Conservation (phyloP, 139 green algal genomes). For the Edaphochlamys debaryana region DNA sequence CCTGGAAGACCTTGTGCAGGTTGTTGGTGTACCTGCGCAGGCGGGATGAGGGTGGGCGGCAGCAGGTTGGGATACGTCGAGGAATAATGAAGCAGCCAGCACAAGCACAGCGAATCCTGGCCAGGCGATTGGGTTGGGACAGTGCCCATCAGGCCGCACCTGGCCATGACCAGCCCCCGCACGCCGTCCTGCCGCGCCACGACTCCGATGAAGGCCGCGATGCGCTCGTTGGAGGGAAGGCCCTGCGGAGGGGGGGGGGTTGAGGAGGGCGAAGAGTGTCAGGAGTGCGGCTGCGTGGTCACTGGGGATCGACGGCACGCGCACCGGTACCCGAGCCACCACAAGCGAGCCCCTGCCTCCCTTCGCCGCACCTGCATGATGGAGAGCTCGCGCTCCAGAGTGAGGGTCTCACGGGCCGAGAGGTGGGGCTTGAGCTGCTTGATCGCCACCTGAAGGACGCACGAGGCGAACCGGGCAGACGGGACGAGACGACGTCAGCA, state of each 20-base stretch:
- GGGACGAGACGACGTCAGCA: no score
- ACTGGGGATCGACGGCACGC: no score
- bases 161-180: background rate
- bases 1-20: background rate
- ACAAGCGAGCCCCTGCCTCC: no score
- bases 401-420: background rate
- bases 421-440: conserved; percentile 15
- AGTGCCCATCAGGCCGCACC: background rate
- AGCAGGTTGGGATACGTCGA: background rate
- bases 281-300: no score
- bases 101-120: no score
- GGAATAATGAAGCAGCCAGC: no score
- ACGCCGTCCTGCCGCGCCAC: background rate
- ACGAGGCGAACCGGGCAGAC: no score
- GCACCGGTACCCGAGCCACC: no score
- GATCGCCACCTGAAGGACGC: conserved; percentile 18
- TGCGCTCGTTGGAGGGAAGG: conserved; percentile 1
- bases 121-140: no score
- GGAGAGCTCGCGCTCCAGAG: background rate
- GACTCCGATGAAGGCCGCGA: background rate
- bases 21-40: conserved; percentile 5
- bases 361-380: conserved; percentile 3
- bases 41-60: background rate
- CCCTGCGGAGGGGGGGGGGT: background rate
- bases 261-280: background rate